Base-by-base conservation (phyloP, 1,284 basidiomycete genomes). In the Trichosporon sp. region DNA sequence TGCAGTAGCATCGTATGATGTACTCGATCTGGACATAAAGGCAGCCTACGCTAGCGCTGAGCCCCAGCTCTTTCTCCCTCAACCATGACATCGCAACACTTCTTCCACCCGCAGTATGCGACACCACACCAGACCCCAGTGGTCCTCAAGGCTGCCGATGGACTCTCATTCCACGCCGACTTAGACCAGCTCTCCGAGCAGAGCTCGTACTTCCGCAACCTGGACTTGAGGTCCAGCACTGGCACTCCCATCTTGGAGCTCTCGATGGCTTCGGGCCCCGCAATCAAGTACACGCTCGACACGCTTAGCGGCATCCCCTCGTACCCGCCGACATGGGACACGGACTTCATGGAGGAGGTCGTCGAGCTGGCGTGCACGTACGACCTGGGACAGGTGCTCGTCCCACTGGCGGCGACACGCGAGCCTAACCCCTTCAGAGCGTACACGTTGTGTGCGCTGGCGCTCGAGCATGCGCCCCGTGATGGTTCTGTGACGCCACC, bases 91-190 rank as follows among this genome's bases (percentile, higher is more conserved):
- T 31, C 49, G n/a, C 27, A 31, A 5, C 49, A 54, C 56, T 57
- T 57, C 56, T 57, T 57, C 32, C 56, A 57, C 32, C 56, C 56
- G 13, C 25, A 57, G 23, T 19, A 57, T 23, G 56, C 56, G 25
- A 33, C 21, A 3, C 49, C 49, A 27, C 49, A 31, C 27, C 29
- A 34, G 56, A 19, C 32, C 19, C 32, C 56, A 2, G 32, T 54
- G 11, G 36, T 57, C 32, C 56, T 57, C 32, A 57, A 34, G 56
- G 31, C 56, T 21, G 25, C 56, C 9, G 56, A 57, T 19, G 56
- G 56, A 19, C 56, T 57, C 19, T 32, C 32, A 13, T 57, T 57
- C 23, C 56, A 36, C n/a, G 56, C 56, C 31, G 33, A 57, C 56
- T n/a, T 57, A 32, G 56, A 57, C 19, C 5, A 9, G 56, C 56